Base-by-base conservation (phyloP, 495 filamentous ascomycete genomes). In the Podospora bellae-mahoneyi region DNA sequence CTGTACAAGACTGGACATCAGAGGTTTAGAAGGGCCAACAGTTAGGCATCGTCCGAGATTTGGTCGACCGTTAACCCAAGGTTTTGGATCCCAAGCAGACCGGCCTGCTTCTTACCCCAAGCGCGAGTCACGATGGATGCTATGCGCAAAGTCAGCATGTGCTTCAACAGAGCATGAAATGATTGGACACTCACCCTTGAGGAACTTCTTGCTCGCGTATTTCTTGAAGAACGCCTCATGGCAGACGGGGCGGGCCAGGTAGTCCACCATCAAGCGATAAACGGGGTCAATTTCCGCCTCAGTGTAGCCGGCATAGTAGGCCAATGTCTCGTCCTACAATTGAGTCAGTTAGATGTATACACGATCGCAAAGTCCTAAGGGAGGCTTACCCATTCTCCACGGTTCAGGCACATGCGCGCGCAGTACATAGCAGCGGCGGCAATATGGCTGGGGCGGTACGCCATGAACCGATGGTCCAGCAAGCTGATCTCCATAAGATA, bases 181-280 rank as follows among this genome's bases (percentile, higher is more conserved):
- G 65, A 4, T 48, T 64, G 23, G 48, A 64, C 32, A 39, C 68
- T 62, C 86, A 93, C 95, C 94, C 83, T 97, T 97, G 74, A 97
- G 79, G 80, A 97, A 99, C 79, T 94, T 96, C 84, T 97, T 98
- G 86, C 92, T 95, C 18, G 96, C 95, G 75, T 99, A 99, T 78
- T 99, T 99, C 85, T 94, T 95, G 85, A 96, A 98, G 86, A 99
- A 98, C 19, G 96, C 95, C 78, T 97, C 93, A 72, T 98, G 95
- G 54, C 85, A 85, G 58, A 97, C 92, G 34, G 96, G 95, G 9
- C 89, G 86, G 66, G 88, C 89, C 44, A 98, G 88, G 75, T 98
- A 98, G 75, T 98, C 93, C 66, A 99, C 86, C 94, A 99, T 97
- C 61, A 97, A 82, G 71, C 88, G 85, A 79, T 96, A 92, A 61